Percentiles rank a stretch among this genome's conserved stretches.
phyloP scores from a whole-genome alignment of 2,329 filamentous ascomycete species.

The Lasiodiplodia sp. region DNA sequence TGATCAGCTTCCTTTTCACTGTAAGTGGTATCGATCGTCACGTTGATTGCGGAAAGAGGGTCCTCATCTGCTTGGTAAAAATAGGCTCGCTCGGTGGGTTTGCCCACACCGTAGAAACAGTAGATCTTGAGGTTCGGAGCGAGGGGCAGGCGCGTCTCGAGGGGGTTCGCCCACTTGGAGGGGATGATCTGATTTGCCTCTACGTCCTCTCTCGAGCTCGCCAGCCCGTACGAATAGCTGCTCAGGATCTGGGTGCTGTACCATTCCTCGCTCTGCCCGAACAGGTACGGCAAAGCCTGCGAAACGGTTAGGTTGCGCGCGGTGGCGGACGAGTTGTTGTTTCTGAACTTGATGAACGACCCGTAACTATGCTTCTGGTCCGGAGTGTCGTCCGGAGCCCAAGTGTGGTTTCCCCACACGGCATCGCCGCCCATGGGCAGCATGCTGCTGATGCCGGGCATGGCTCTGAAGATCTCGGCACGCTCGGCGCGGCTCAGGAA shows the following conservation, averaged over 20 bases:
- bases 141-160: constrained; percentile 84
- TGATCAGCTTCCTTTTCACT: constrained; percentile 69
- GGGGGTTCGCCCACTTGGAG: constrained; percentile 90
- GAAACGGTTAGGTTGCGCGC: constrained; percentile 79
- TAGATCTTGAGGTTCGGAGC: constrained; percentile 93
- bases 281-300: constrained; percentile 78
- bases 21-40: constrained; percentile 61
- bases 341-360: constrained; percentile 82
- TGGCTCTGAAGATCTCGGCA: constrained; percentile 91
- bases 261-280: constrained; percentile 83
- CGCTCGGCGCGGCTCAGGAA: constrained; percentile 91
- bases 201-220: constrained; percentile 79
- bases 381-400: constrained; percentile 85
- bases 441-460: constrained; percentile 98
- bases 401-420: constrained; percentile 89
- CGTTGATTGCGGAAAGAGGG: constrained; percentile 69
- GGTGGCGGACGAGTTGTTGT: constrained; percentile 59
- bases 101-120: constrained; percentile 96
- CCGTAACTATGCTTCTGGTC: constrained; percentile 79
- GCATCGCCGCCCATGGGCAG: constrained; percentile 90
- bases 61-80: constrained; percentile 82
- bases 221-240: constrained; percentile 89
- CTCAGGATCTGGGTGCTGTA: constrained; percentile 75
- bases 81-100: constrained; percentile 90
- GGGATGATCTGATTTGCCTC: constrained; percentile 65